Percentiles rank a stretch among this genome's conserved stretches.
Evolutionary conservation across 768 basidiomycete species (phyloP).

Genomic region (Trametes cinnabarina): DNA sequence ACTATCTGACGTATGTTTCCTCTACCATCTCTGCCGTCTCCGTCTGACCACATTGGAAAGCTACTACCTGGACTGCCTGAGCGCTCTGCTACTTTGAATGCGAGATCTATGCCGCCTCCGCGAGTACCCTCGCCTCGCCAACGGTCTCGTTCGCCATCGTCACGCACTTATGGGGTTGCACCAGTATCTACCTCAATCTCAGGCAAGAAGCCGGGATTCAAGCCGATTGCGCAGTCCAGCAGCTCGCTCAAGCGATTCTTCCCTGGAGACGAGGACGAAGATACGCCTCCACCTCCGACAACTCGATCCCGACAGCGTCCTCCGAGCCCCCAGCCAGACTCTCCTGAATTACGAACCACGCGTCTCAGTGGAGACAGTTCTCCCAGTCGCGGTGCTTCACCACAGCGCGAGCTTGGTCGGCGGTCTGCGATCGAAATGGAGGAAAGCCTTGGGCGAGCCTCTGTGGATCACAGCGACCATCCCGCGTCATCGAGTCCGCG

Average conservation of each 20-base stretch:
- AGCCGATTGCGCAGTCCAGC: constrained; percentile 57
- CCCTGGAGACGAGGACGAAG: constrained; percentile 77
- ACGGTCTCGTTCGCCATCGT: constrained; percentile 4
- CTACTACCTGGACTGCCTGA: constrained; percentile 13
- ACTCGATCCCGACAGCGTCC: background rate
- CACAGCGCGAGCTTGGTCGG: background rate
- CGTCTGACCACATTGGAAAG: background rate
- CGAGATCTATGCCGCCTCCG: constrained; percentile 11
- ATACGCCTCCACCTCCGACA: constrained; percentile 31
- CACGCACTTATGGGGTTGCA: background rate
- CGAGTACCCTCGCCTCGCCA: constrained; percentile 3
- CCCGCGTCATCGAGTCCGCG: background rate
- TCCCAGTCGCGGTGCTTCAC: background rate
- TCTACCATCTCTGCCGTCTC: too few relatives aligned
- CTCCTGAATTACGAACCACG: constrained; percentile 16
- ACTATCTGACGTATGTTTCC: constrained; percentile 18
- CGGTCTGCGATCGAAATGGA: constrained; percentile 9
- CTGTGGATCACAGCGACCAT: background rate
- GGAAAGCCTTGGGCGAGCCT: background rate
- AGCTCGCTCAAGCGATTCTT: constrained; percentile 76
- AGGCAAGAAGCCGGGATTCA: constrained; percentile 55
- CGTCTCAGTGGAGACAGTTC: constrained; percentile 11
- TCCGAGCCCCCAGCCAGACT: constrained; percentile 3
- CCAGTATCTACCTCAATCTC: background rate
- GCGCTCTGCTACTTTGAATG: background rate